phyloP scores from a whole-genome alignment of 1,284 basidiomycete genomes.

The Meira miltonrushii region DNA sequence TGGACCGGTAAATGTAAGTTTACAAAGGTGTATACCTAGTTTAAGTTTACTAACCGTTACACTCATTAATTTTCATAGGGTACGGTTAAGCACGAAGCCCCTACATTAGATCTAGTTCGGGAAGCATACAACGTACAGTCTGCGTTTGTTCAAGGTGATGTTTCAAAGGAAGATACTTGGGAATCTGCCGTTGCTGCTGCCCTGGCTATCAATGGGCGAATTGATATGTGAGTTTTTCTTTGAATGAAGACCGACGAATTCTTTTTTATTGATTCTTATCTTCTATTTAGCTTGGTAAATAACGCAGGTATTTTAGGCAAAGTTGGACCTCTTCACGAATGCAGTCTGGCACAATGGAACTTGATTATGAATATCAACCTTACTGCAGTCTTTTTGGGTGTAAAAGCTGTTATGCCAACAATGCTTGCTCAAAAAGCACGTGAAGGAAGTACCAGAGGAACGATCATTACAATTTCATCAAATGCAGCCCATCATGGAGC shows the following conservation, averaged over 20 bases:
- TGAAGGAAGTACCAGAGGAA: neutral
- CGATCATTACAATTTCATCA: neutral
- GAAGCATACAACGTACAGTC: neutral
- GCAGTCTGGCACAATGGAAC: conserved; percentile 1
- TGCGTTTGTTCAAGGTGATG: neutral
- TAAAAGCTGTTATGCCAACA: conserved; percentile 1
- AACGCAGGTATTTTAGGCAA: conserved; percentile 2
- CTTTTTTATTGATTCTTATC: neutral
- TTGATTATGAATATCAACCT: neutral
- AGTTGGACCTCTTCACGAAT: conserved; percentile 2
- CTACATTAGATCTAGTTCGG: neutral
- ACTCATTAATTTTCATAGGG: neutral
- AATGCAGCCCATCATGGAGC: conserved; percentile 1
- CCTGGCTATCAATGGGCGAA: neutral
- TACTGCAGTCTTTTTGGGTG: neutral
- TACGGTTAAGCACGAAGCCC: neutral
- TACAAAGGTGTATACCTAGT: neutral
- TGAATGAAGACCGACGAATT: too few relatives aligned
- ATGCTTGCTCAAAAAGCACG: neutral
- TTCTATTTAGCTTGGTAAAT: neutral
- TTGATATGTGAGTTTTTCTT: neutral
- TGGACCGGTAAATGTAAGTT: neutral
- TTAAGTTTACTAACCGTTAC: neutral
- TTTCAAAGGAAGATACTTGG: neutral
- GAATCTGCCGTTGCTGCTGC: neutral